Evolutionary conservation across 2,329 filamentous ascomycete genomes (phyloP).

Genomic region (Thyridium curvatum): DNA sequence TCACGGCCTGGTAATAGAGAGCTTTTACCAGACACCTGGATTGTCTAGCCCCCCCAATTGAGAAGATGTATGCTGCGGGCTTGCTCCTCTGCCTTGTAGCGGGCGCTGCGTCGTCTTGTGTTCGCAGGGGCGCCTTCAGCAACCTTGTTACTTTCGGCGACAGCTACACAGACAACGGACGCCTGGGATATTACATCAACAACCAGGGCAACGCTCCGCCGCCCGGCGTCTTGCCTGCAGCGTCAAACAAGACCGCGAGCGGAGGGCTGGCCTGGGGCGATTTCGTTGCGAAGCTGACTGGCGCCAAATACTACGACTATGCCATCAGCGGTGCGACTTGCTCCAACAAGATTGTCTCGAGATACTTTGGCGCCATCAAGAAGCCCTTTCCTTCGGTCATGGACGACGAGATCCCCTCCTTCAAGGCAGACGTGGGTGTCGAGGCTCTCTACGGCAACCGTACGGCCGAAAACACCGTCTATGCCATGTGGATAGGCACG

Average conservation of each 20-base stretch:
- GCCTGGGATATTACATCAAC: constrained; percentile 54
- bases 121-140: constrained; percentile 38
- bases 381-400: constrained; percentile 54
- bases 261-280: constrained; percentile 67
- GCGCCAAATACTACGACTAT: constrained; percentile 57
- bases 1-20: too few species aligned
- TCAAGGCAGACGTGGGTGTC: constrained; percentile 40
- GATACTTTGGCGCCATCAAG: constrained; percentile 43
- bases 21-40: too few species aligned
- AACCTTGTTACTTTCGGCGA: constrained; percentile 67
- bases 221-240: constrained; percentile 41
- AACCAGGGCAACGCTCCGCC: constrained; percentile 57
- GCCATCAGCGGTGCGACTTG: constrained; percentile 69
- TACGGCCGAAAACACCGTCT: constrained; percentile 56
- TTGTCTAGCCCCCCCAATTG: not conserved
- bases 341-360: constrained; percentile 59
- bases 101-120: constrained; percentile 2
- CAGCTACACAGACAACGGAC: constrained; percentile 69
- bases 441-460: constrained; percentile 34
- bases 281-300: constrained; percentile 54
- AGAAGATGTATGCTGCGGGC: not conserved
- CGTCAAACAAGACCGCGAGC: constrained; percentile 46
- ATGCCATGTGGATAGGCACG: constrained; percentile 74
- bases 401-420: constrained; percentile 55
- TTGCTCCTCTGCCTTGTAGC: not conserved